Evolutionary conservation across 306 rosid genomes (phyloP), one percentile per base, ranked within the genome.

Genomic region (Amphicarpaea edgeworthii): DNA sequence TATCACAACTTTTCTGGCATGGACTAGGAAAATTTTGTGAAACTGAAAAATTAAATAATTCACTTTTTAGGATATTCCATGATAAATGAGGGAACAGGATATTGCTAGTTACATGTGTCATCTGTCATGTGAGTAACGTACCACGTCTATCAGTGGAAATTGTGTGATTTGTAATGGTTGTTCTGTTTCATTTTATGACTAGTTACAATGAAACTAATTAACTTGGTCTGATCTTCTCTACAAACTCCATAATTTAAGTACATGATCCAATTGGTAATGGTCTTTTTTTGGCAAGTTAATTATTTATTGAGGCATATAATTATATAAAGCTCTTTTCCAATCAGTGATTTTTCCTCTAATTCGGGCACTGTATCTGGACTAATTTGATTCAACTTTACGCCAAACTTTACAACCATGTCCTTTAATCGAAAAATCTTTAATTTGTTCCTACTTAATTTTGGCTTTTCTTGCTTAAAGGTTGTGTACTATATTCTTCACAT

Each of bases 371-470:
- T 68, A 57, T 73, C 60, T 38, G 55, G 55, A 60, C 82, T 76
- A 71, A 68, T 80, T 82, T 85, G 85, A 82, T 85, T 82, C 75
- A 83, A 79, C 45, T 54, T 85, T 76, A 79, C 86, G 69, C 83
- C 81, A 85, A 79, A 68, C 86, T 76, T 79, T 79, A 43, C 70
- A 65, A 68, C 81, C 69, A 76, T 9, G 55, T 46, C 17, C 41
- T 68, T 57, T 75, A 50, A 34, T 37, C 49, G 16, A 4, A 75
- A 79, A 73, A 68, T 50, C 54, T 43, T 55, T 70, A 34, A 70
- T 53, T 16, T 51, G 69, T 37, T 72, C 12, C 40, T 69, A 37
- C 37, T 69, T 64, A 12, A 21, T 68, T 68, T 50, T 77, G 55
- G 53, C 76, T 77, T 30, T 75, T 51, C 60, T 63, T 79, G 61